Conservation (phyloP, 2,329 filamentous ascomycete genomes). For the Bipolaris victoriae region DNA sequence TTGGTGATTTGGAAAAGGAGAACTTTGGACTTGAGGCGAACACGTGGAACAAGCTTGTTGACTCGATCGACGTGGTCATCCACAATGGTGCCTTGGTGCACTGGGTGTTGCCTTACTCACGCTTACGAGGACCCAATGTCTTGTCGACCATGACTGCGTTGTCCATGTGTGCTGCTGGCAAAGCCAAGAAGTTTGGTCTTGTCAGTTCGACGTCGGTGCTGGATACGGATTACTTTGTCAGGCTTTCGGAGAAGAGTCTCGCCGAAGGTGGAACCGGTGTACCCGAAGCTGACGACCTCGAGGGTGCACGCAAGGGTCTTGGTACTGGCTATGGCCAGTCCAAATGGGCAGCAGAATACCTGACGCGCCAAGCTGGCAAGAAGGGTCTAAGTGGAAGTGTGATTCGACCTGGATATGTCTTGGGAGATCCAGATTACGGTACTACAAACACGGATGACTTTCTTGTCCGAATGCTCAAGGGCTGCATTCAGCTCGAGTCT, state of each 20-base stretch:
- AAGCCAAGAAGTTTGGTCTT: constrained; percentile 80
- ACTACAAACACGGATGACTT: constrained; percentile 85
- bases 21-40: constrained; percentile 72
- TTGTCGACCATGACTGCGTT: constrained; percentile 79
- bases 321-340: constrained; percentile 88
- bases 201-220: constrained; percentile 83
- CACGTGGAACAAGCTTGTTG: constrained; percentile 68
- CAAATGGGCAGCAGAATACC: constrained; percentile 80
- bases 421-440: constrained; percentile 74
- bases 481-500: constrained; percentile 77
- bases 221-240: constrained; percentile 80
- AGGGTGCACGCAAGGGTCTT: constrained; percentile 76
- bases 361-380: constrained; percentile 78
- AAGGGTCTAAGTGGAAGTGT: constrained; percentile 78
- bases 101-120: constrained; percentile 80
- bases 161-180: constrained; percentile 75
- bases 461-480: constrained; percentile 83
- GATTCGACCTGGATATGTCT: constrained; percentile 83
- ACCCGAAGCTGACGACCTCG: constrained; percentile 76
- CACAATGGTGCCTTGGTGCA: constrained; percentile 78
- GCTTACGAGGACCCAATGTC: constrained; percentile 77
- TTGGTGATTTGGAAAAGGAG: constrained; percentile 75
- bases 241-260: constrained; percentile 69
- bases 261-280: constrained; percentile 69
- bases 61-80: constrained; percentile 70